Conservation (phyloP, 73 alveolate species). For the Uronychia binucleata region DNA sequence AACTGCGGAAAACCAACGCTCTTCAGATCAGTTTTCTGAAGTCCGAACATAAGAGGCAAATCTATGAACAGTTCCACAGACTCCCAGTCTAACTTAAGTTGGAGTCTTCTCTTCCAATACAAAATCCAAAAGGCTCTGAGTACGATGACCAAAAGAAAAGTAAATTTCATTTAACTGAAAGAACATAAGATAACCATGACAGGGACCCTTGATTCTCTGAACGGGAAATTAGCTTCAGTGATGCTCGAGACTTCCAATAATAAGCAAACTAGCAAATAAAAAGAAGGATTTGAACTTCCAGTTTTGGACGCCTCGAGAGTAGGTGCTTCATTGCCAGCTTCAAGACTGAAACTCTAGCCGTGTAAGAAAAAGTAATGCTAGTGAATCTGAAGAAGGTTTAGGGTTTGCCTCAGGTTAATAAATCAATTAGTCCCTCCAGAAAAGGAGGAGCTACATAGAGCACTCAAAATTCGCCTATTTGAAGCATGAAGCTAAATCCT, state of each 20-base stretch:
- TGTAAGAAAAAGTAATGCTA: no score
- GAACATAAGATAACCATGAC: background rate
- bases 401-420: background rate
- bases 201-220: background rate
- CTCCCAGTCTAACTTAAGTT: background rate
- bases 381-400: background rate
- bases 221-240: background rate
- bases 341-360: background rate
- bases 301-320: background rate
- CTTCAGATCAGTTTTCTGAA: background rate
- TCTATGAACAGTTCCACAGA: background rate
- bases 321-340: background rate
- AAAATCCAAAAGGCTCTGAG: background rate
- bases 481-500: background rate
- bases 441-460: background rate
- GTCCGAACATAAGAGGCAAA: background rate
- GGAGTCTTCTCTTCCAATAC: background rate
- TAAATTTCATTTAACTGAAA: no score
- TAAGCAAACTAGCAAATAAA: no score
- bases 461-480: background rate
- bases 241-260: background rate
- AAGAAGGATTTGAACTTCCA: background rate
- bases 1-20: background rate
- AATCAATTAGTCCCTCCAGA: background rate
- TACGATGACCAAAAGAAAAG: background rate